These are phyloP conservation scores for Carex myosuroides DNA, from an alignment of 176 grass and related monocot species.

Conservation along the genomic window DNA sequence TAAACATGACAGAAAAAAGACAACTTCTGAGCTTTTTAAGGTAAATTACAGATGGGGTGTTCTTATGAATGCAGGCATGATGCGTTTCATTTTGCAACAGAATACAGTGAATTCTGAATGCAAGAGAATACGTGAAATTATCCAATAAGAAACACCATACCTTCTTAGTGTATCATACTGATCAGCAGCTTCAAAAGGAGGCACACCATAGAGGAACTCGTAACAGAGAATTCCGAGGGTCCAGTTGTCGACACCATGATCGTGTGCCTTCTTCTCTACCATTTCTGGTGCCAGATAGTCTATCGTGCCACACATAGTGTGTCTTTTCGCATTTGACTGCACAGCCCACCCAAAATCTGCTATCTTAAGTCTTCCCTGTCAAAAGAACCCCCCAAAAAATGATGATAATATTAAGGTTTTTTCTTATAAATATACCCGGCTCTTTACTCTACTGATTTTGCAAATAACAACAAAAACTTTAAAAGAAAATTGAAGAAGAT, in stretches of 20 bases:
- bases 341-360: slow-evolving; percentile 98
- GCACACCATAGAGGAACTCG: slow-evolving; percentile 79
- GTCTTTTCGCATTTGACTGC: slow-evolving; percentile 57
- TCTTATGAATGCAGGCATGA: neutral
- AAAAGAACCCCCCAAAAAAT: slow-evolving; percentile 21
- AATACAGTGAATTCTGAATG: neutral
- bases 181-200: slow-evolving; percentile 73
- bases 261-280: slow-evolving; percentile 84
- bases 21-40: neutral
- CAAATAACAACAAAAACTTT: neutral
- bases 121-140: neutral
- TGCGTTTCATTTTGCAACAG: neutral
- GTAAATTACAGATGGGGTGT: neutral
- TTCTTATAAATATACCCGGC: neutral
- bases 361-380: slow-evolving; percentile 80
- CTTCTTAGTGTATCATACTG: slow-evolving; percentile 56
- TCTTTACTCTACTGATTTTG: neutral
- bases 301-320: slow-evolving; percentile 88
- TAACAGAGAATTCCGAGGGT: slow-evolving; percentile 86
- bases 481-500: neutral
- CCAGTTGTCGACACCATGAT: slow-evolving; percentile 92
- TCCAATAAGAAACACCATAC: slow-evolving; percentile 19
- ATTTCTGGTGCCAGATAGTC: slow-evolving; percentile 95
- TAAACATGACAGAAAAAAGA: neutral
- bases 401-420: neutral